A percentile compares a stretch with the other conserved stretches of the same genome.
phyloP scores from a whole-genome alignment of 768 basidiomycete species.

The Suillus lakei region DNA sequence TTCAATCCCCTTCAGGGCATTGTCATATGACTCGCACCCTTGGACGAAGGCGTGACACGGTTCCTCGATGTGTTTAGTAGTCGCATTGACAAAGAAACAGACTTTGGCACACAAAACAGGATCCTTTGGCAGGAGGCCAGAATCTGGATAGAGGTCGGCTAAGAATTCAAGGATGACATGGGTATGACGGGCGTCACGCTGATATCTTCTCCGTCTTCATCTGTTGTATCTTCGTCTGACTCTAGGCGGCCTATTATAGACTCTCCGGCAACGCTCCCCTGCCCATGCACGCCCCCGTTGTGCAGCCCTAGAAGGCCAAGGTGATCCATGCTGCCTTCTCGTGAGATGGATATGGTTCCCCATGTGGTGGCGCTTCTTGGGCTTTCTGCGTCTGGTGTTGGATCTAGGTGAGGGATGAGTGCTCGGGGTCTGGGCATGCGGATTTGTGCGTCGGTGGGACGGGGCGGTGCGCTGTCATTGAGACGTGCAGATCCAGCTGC shows the following conservation, averaged over 20 bases:
- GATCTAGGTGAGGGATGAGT: constrained; percentile 16
- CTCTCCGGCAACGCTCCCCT: constrained; percentile 24
- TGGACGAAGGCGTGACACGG: too few species aligned
- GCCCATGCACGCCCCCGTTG: constrained; percentile 32
- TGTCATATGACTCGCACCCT: too few species aligned
- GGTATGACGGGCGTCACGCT: constrained; percentile 22
- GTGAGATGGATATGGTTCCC: constrained; percentile 37
- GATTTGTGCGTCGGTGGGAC: neutral
- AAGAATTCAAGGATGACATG: constrained; percentile 33
- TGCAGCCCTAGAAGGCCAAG: constrained; percentile 37
- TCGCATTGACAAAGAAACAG: too few species aligned
- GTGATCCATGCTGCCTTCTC: constrained; percentile 30
- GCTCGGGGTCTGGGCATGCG: constrained; percentile 4
- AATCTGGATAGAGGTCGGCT: too few species aligned
- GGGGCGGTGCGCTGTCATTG: neutral
- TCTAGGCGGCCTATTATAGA: constrained; percentile 24
- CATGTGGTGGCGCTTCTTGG: constrained; percentile 41
- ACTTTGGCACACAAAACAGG: too few species aligned
- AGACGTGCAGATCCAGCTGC: constrained; percentile 3
- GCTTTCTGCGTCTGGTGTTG: constrained; percentile 24
- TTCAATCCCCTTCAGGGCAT: too few species aligned
- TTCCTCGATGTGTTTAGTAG: too few species aligned
- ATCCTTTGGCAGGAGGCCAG: too few species aligned
- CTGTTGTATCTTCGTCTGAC: constrained; percentile 17
- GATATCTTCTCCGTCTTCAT: constrained; percentile 19